A percentile compares a stretch with the other conserved stretches of the same genome.
phyloP scores from a whole-genome alignment of 495 filamentous ascomycete genomes.

The Aspergillus sparsus region DNA sequence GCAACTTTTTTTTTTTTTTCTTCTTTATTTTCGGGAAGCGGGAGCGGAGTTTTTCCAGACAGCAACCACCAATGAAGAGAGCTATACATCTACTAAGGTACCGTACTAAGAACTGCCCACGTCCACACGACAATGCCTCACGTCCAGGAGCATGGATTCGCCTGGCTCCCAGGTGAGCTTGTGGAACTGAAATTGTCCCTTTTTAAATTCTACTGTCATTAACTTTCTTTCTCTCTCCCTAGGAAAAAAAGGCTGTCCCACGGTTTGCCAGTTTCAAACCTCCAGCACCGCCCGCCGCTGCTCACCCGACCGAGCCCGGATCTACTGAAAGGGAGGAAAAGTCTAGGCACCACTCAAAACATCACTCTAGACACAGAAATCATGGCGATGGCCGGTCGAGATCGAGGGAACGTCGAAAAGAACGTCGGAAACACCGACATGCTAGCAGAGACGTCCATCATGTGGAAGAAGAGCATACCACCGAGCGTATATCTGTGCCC shows the following conservation, averaged over 20 bases:
- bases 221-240: not conserved
- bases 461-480: constrained; percentile 1
- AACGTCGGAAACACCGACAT: constrained; percentile 19
- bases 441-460: constrained; percentile 6
- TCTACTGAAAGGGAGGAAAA: constrained; percentile 25
- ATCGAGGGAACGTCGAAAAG: constrained; percentile 30
- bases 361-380: constrained; percentile 28
- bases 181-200: not conserved
- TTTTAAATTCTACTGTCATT: not conserved
- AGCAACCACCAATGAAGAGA: constrained; percentile 1
- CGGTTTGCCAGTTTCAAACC: constrained; percentile 71
- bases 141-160: constrained; percentile 40
- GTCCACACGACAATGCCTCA: constrained; percentile 16
- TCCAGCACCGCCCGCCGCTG: constrained; percentile 30
- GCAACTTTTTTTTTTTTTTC: constrained; percentile 41
- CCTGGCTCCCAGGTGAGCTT: constrained; percentile 38
- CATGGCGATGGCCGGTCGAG: constrained; percentile 29
- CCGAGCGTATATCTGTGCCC: constrained; percentile 11
- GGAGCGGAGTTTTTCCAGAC: constrained; percentile 33
- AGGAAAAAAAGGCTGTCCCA: constrained; percentile 54
- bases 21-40: constrained; percentile 21
- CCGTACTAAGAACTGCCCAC: not conserved
- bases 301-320: constrained; percentile 26
- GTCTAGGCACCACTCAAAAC: constrained; percentile 28
- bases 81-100: not conserved